Evolutionary conservation across 1,284 basidiomycete genomes (phyloP).

Genomic region (Ganoderma lucidum): DNA sequence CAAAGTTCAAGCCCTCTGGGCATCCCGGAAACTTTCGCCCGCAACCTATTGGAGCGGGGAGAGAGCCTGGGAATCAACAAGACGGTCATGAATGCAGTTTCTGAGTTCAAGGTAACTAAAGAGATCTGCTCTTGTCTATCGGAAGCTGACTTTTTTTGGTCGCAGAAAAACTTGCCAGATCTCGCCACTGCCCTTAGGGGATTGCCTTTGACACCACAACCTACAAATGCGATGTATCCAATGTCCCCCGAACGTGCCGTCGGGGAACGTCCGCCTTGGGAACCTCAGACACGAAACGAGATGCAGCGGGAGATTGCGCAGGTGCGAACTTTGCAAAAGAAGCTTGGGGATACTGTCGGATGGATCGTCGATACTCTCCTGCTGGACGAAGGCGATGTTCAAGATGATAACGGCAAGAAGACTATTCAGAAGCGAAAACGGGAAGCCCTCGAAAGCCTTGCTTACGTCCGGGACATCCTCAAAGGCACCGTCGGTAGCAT

Average conservation of each 20-base stretch:
- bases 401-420: conserved; percentile 50
- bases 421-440: conserved; percentile 53
- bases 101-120: conserved; percentile 68
- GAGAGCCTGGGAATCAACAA: conserved; percentile 84
- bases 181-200: conserved; percentile 72
- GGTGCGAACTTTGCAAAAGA: conserved; percentile 61
- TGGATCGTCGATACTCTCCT: conserved; percentile 77
- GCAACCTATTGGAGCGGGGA: conserved; percentile 75
- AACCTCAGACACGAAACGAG: conserved; percentile 69
- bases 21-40: conserved; percentile 74
- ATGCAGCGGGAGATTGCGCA: conserved; percentile 67
- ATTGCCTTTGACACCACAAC: conserved; percentile 50
- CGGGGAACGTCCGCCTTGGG: conserved; percentile 69
- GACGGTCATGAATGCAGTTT: conserved; percentile 78
- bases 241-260: conserved; percentile 65
- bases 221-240: conserved; percentile 61
- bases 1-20: conserved; percentile 56
- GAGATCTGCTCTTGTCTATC: not conserved
- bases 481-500: conserved; percentile 58
- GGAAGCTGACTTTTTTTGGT: conserved; percentile 14
- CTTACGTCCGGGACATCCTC: conserved; percentile 79
- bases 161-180: conserved; percentile 85
- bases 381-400: conserved; percentile 57
- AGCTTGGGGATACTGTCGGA: conserved; percentile 69
- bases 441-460: conserved; percentile 76